phyloP scores from a whole-genome alignment of 129 eudicot genomes.

The Flaveria brownii region DNA sequence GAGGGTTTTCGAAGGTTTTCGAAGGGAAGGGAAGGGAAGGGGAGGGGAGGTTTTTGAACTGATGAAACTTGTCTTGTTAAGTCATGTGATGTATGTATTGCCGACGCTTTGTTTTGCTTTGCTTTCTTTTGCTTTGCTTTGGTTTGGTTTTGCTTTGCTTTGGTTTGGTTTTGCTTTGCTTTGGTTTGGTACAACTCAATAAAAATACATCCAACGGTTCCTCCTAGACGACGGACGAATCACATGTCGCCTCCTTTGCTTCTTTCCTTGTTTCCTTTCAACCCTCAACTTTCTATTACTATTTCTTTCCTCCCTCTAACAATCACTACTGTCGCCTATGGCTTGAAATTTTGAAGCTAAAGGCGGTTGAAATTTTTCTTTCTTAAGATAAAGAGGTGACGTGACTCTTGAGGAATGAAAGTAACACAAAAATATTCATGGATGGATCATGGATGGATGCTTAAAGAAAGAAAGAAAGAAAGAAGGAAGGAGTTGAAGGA shows the following conservation, averaged over 20 bases:
- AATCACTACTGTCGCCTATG: too few species aligned
- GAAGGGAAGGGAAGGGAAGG: neutral
- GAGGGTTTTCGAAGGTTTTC: neutral
- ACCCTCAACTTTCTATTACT: constrained; percentile 7
- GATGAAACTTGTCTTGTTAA: too few species aligned
- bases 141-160: constrained; percentile 9
- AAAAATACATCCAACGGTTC: neutral
- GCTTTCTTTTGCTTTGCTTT: constrained; percentile 2
- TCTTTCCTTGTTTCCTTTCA: neutral
- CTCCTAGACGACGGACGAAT: constrained; percentile 24
- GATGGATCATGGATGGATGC: too few species aligned
- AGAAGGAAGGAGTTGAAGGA: neutral
- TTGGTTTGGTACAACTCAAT: too few species aligned
- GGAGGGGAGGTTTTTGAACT: too few species aligned
- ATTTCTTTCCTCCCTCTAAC: neutral
- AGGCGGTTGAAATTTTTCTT: too few species aligned
- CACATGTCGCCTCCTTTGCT: neutral
- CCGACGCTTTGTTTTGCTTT: constrained; percentile 20
- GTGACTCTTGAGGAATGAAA: too few species aligned
- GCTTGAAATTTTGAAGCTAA: too few species aligned
- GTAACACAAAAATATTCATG: too few species aligned
- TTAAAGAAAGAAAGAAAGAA: neutral
- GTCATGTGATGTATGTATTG: neutral
- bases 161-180: constrained; percentile 9
- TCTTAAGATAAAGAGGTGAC: too few species aligned